Conservation (phyloP, 495 filamentous ascomycete species). For the Talaromyces ruber region DNA sequence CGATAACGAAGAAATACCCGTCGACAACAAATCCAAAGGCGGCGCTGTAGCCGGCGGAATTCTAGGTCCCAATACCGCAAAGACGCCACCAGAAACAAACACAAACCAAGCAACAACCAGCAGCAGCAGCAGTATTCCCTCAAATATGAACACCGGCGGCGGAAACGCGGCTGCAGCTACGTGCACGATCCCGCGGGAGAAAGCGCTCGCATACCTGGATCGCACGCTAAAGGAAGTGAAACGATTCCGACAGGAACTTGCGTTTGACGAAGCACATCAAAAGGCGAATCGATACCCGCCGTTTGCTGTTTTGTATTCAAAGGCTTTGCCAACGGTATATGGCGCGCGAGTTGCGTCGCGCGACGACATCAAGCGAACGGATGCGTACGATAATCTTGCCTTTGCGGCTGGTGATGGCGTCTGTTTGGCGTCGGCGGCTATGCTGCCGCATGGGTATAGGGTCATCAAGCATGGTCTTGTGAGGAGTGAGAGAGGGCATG, state of each 20-base stretch:
- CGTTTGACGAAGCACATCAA: conserved; percentile 51
- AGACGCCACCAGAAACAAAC: neutral
- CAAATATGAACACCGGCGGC: neutral
- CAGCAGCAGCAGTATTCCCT: conserved; percentile 12
- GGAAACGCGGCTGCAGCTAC: conserved; percentile 21
- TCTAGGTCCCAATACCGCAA: conserved; percentile 1
- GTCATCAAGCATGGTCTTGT: conserved; percentile 63
- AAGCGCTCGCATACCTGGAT: conserved; percentile 62
- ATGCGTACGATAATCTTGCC: conserved; percentile 80
- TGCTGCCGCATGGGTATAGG: conserved; percentile 76
- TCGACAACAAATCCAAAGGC: neutral
- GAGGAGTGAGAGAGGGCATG: conserved; percentile 75
- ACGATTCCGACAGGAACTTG: conserved; percentile 65
- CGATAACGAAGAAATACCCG: neutral
- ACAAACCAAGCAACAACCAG: conserved; percentile 12
- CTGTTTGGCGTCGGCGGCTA: conserved; percentile 74
- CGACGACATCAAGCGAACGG: conserved; percentile 61
- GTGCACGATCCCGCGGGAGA: conserved; percentile 38
- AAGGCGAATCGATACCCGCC: conserved; percentile 68
- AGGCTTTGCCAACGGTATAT: conserved; percentile 75
- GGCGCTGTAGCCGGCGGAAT: neutral
- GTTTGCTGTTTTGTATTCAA: conserved; percentile 77
- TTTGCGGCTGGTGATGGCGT: conserved; percentile 90
- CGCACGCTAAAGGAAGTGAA: conserved; percentile 66
- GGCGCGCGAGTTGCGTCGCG: conserved; percentile 60